Evolutionary conservation across 257 asterid genomes (phyloP).

Genomic region (Solanum commersonii): DNA sequence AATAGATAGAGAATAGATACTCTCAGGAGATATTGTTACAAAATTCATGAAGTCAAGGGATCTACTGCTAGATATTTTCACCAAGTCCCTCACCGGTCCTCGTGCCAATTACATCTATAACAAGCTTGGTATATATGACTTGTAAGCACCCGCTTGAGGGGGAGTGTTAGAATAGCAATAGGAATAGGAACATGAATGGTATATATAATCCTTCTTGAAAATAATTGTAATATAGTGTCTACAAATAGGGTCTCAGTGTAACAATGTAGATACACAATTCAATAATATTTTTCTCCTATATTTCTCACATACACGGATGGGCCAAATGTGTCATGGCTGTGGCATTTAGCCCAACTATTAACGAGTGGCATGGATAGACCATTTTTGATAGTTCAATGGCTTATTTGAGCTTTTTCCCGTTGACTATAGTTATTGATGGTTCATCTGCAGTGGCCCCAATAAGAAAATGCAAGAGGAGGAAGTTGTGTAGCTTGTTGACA

Average conservation of each 20-base stretch:
- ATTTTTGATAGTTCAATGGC: not conserved
- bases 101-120: not conserved
- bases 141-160: not conserved
- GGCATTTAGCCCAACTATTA: not conserved
- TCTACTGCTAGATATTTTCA: not conserved
- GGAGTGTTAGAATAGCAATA: not conserved
- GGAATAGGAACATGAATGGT: not conserved
- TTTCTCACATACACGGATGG: not conserved
- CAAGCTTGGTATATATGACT: not conserved
- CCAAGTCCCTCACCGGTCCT: not conserved
- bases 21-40: not conserved
- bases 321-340: not conserved
- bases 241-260: not conserved
- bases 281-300: not conserved
- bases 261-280: not conserved
- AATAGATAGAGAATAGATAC: not conserved
- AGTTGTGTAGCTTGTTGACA: not conserved
- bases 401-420: not conserved
- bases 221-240: not conserved
- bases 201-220: not conserved
- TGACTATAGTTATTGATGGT: not conserved
- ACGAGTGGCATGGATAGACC: not conserved
- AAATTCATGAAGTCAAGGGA: not conserved
- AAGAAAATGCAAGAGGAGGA: not conserved
- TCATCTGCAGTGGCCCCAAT: not conserved